Evolutionary conservation across 2,329 filamentous ascomycete species (phyloP).

Genomic region (Scedosporium aurantiacum): DNA sequence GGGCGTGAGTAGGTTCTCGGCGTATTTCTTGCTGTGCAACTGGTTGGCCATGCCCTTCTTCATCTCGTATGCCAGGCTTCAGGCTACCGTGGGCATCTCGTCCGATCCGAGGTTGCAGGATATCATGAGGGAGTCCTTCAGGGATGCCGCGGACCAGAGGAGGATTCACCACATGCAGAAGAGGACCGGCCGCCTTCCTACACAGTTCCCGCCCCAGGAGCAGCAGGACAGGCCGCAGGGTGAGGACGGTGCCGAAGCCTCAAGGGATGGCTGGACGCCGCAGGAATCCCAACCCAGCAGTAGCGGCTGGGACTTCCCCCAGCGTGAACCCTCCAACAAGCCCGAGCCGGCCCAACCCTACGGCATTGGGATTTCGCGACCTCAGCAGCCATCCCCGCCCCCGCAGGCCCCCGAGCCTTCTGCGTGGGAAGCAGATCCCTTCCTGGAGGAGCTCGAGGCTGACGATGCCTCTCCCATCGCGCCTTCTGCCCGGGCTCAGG

Average conservation of each 20-base stretch:
- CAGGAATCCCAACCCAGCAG: background rate
- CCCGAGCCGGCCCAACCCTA: constrained; percentile 12
- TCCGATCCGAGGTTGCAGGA: constrained; percentile 5
- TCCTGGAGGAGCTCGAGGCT: constrained; percentile 15
- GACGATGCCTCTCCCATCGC: constrained; percentile 36
- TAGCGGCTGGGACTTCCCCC: constrained; percentile 5
- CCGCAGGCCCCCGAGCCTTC: constrained; percentile 1
- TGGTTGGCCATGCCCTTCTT: constrained; percentile 19
- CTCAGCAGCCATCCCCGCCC: background rate
- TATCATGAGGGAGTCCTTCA: constrained; percentile 1
- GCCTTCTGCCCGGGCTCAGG: constrained; percentile 16
- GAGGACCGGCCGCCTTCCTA: constrained; percentile 9
- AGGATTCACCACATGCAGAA: constrained; percentile 1
- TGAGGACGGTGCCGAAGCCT: background rate
- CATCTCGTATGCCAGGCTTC: constrained; percentile 15
- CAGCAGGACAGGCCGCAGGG: constrained; percentile 1
- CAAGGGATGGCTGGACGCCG: background rate
- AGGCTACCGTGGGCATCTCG: constrained; percentile 1
- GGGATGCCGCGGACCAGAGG: constrained; percentile 1
- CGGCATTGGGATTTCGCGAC: background rate
- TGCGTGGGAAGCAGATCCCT: constrained; percentile 11
- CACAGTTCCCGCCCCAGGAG: constrained; percentile 9
- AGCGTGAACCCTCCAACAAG: constrained; percentile 5
- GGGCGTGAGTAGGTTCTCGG: constrained; percentile 24
- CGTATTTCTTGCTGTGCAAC: constrained; percentile 19